phyloP scores from a whole-genome alignment of 2,329 filamentous ascomycete species.

The Coniochaeta sp. region DNA sequence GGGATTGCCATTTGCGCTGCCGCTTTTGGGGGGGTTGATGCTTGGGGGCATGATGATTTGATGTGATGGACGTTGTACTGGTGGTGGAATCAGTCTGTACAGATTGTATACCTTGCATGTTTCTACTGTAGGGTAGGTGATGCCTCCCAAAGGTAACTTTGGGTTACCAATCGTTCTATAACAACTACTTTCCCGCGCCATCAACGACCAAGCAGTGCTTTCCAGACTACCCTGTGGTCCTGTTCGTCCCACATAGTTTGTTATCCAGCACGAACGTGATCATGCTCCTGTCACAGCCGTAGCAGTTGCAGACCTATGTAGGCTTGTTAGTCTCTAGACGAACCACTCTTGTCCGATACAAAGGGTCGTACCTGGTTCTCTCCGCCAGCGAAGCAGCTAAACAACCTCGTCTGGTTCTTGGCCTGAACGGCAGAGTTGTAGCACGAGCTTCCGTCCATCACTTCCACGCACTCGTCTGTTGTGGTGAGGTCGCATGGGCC shows the following conservation, averaged over 20 bases:
- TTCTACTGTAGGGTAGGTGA: no score
- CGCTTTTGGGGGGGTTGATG: constrained; percentile 37
- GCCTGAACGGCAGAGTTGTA: not conserved
- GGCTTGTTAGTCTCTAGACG: no score
- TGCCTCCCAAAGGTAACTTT: no score
- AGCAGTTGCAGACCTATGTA: not conserved
- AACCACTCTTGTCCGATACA: not conserved
- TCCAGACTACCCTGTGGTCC: no score
- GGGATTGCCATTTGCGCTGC: constrained; percentile 36
- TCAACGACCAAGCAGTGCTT: no score
- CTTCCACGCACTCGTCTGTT: not conserved
- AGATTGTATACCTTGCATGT: no score
- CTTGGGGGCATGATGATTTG: constrained; percentile 31
- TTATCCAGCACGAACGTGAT: not conserved
- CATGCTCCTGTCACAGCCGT: not conserved
- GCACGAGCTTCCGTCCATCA: not conserved
- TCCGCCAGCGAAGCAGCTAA: not conserved
- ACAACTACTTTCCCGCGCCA: no score
- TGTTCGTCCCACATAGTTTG: not conserved
- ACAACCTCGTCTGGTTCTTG: not conserved
- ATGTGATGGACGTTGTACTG: not conserved
- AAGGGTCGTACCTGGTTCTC: not conserved
- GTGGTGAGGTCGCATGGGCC: not conserved
- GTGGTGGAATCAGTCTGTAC: no score
- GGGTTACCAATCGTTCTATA: no score